Evolutionary conservation across 257 asterid genomes (phyloP).

Genomic region (Paulownia fortunei): DNA sequence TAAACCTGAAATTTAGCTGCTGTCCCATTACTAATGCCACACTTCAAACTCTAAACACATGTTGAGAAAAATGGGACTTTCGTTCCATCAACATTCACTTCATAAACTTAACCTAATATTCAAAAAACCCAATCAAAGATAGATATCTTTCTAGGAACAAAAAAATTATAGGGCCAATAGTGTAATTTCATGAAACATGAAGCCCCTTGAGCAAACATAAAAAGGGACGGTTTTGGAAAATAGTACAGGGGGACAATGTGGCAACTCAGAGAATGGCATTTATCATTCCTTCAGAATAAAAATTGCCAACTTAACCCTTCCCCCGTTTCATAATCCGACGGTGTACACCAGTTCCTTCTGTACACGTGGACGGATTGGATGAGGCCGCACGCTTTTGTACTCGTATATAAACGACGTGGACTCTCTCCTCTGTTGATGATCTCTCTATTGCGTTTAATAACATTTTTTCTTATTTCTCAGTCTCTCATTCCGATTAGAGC

Average conservation of each 20-base stretch:
- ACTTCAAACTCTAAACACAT: neutral
- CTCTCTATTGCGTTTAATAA: neutral
- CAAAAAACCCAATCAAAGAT: neutral
- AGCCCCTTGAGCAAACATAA: too few relatives aligned
- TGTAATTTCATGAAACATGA: neutral
- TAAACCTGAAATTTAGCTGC: neutral
- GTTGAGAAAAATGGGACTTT: neutral
- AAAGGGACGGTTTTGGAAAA: constrained; percentile 24
- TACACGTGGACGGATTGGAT: constrained; percentile 30
- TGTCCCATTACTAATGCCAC: neutral
- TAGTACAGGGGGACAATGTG: too few relatives aligned
- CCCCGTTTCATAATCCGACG: constrained; percentile 38
- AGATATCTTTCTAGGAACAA: neutral
- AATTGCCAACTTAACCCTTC: too few relatives aligned
- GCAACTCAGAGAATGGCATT: too few relatives aligned
- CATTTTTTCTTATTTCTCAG: neutral
- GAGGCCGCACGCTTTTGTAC: constrained; percentile 16
- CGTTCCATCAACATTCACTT: neutral
- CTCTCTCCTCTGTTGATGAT: neutral
- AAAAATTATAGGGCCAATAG: neutral
- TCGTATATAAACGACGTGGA: constrained; percentile 18
- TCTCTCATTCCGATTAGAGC: neutral
- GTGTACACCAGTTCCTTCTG: neutral
- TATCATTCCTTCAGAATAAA: too few relatives aligned
- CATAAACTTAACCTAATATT: neutral